Base-by-base conservation (phyloP, 441 rosid genomes). In the Adansonia gregorii region DNA sequence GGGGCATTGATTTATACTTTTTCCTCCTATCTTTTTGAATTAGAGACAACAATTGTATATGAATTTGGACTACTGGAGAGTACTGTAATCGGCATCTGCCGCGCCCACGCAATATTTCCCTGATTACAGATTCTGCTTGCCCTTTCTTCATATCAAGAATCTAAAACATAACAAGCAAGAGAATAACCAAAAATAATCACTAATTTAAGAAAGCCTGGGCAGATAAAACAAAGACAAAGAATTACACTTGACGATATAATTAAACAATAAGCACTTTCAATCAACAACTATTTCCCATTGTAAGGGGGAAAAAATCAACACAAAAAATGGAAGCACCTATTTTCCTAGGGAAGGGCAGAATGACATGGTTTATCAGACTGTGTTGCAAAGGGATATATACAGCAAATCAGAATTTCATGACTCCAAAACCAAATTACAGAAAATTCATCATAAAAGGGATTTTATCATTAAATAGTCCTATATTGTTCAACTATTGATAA, bases 121-220 rank as follows among this genome's bases (percentile, higher is more conserved):
- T 80, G 67, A 94, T 71, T 59, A 91, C 79, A 80, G 88, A 81
- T 82, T 90, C 89, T 80, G 92, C 87, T 78, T 91, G 89, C 80
- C 93, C 95, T 85, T 93, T 87, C 85, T 83, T 88, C 84, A 93
- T 51, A 78, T 80, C 88, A 82, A 94, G 85, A 81, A 78, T 94
- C 98, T 94, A 73, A 4, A 59, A 15, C 43, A 75, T 7, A 58
- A 48, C 54, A 71, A 69, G 14, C 59, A 79, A 48, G 11, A 66
- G 19, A 82, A 20, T n/a, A 82, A 27, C 49, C 66, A 72, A 68
- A 73, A 43, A 43, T 41, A 22, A 56, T 3, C 49, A 43, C n/a
- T 3, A 78, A 14, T 22, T 63, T 64, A 71, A 68, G 31, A 67
- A 69, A 19, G 46, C n/a, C 9, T 17, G 12, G 76, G 52, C 46